Percentiles rank a stretch among this genome's conserved stretches.
Conservation (phyloP, 2,329 filamentous ascomycete genomes). For the Colletotrichum karsti region DNA sequence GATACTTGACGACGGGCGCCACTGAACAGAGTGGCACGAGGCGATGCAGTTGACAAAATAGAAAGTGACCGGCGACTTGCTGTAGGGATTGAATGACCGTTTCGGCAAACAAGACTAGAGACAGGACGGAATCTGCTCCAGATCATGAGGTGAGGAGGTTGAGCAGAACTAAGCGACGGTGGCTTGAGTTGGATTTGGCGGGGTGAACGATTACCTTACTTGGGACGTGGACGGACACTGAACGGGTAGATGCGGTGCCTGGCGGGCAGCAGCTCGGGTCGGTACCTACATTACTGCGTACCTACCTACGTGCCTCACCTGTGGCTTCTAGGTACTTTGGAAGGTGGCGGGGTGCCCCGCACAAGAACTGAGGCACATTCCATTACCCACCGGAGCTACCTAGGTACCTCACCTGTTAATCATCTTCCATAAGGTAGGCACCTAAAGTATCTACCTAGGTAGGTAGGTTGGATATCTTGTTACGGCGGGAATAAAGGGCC, state of each 20-base stretch:
- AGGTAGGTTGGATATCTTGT: not conserved
- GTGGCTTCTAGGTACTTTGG: too few relatives aligned
- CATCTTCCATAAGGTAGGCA: too few relatives aligned
- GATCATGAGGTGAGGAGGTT: not conserved
- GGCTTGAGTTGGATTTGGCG: not conserved
- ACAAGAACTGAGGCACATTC: too few relatives aligned
- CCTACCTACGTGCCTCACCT: too few relatives aligned
- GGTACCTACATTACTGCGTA: too few relatives aligned
- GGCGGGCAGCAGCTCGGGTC: too few relatives aligned
- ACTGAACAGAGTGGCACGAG: not conserved
- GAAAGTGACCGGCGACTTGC: not conserved
- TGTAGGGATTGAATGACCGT: not conserved
- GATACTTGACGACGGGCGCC: not conserved
- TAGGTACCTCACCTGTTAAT: too few relatives aligned
- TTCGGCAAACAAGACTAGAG: not conserved
- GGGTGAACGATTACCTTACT: not conserved
- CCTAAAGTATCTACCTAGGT: too few relatives aligned
- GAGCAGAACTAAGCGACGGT: not conserved
- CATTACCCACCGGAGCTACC: too few relatives aligned
- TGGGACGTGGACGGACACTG: not conserved
- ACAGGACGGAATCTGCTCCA: constrained; percentile 2
- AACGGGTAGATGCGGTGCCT: not conserved
- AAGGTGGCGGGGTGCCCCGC: too few relatives aligned
- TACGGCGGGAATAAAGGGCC: not conserved
- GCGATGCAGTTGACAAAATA: not conserved